These are phyloP conservation scores for Hordeum pubiflorum DNA, from an alignment of 202 grass and related monocot genomes.

Conservation along the genomic window DNA sequence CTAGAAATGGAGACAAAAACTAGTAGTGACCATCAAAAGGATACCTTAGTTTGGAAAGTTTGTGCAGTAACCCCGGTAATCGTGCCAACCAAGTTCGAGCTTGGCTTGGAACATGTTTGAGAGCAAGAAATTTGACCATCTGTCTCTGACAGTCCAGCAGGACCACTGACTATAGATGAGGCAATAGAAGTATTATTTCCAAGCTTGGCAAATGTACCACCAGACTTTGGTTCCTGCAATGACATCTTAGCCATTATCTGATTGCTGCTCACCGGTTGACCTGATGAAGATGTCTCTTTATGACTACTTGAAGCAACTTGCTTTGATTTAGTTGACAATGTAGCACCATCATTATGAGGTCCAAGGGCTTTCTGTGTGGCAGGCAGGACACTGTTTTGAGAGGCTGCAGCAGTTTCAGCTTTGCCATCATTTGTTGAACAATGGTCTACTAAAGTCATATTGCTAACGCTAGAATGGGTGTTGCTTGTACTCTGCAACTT, in stretches of 20 bases:
- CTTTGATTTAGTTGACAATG: slow-evolving; percentile 19
- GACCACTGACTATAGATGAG: neutral
- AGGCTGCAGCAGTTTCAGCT: slow-evolving; percentile 8
- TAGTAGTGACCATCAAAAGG: neutral
- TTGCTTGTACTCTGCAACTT: slow-evolving; percentile 13
- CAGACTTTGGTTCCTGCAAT: slow-evolving; percentile 17
- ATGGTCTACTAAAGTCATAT: neutral
- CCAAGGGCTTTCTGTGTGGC: neutral
- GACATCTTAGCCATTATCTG: slow-evolving; percentile 4
- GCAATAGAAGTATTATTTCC: neutral
- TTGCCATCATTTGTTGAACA: slow-evolving; percentile 27
- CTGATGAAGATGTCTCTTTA: neutral
- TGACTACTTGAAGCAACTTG: neutral
- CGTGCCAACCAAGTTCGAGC: neutral
- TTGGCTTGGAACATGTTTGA: slow-evolving; percentile 19
- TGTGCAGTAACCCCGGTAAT: neutral
- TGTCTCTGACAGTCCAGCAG: neutral
- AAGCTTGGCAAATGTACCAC: neutral
- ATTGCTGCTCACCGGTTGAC: slow-evolving; percentile 13
- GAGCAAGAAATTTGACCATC: slow-evolving; percentile 12
- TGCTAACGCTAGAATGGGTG: neutral
- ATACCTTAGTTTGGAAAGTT: slow-evolving; percentile 24
- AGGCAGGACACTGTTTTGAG: neutral
- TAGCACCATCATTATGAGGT: slow-evolving; percentile 2
- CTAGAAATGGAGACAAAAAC: neutral